Evolutionary conservation across 1,284 basidiomycete genomes (phyloP).

Genomic region (Tylopilus orsonianus): DNA sequence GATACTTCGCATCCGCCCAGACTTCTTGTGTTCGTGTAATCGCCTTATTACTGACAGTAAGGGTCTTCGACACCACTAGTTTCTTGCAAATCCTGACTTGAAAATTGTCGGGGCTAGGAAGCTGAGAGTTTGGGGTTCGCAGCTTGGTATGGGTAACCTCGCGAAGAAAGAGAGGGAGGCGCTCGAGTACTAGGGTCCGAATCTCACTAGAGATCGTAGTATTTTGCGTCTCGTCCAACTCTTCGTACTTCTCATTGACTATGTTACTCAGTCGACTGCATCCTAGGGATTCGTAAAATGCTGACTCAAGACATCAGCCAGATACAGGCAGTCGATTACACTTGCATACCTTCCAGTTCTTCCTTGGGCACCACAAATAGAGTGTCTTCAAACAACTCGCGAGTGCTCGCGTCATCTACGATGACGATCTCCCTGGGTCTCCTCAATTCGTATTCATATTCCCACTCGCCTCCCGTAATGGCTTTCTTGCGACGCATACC

Average conservation of each 20-base stretch:
- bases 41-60: background rate
- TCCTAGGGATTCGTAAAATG: constrained; percentile 63
- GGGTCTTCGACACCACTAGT: constrained; percentile 6
- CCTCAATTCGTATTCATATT: constrained; percentile 59
- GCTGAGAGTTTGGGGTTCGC: background rate
- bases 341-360: constrained; percentile 54
- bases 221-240: constrained; percentile 47
- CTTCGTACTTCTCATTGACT: constrained; percentile 72
- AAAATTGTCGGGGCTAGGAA: background rate
- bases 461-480: constrained; percentile 60
- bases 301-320: constrained; percentile 33
- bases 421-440: constrained; percentile 64
- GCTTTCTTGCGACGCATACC: constrained; percentile 48
- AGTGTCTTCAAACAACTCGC: constrained; percentile 71
- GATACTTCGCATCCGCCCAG: constrained; percentile 1
- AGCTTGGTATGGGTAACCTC: constrained; percentile 73
- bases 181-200: constrained; percentile 71
- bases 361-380: constrained; percentile 70
- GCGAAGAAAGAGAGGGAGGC: constrained; percentile 89
- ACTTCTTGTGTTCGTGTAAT: background rate
- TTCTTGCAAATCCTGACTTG: constrained; percentile 2
- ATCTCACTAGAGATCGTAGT: constrained; percentile 48
- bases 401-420: constrained; percentile 72
- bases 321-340: background rate
- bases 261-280: constrained; percentile 69